A percentile compares a stretch with the other conserved stretches of the same genome.
Evolutionary conservation across 352 stramenopile species (phyloP).

Genomic region (Hyaloperonospora brassicae): DNA sequence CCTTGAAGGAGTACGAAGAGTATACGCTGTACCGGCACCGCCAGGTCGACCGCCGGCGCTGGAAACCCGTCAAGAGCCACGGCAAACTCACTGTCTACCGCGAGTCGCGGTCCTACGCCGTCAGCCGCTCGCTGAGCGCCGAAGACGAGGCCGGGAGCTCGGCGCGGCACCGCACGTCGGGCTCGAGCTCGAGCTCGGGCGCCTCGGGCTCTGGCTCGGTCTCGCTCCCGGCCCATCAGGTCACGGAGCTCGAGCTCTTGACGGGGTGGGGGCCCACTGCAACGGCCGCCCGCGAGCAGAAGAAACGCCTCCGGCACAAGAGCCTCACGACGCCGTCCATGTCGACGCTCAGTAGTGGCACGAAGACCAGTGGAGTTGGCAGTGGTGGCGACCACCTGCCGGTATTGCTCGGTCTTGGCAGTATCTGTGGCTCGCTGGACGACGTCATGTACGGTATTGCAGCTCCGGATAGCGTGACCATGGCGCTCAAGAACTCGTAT

Average conservation of each 20-base stretch:
- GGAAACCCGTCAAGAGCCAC: conserved; percentile 28
- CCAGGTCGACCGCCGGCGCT: conserved; percentile 28
- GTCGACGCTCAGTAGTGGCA: too few species aligned
- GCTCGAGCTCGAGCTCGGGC: conserved; percentile 17
- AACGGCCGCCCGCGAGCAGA: conserved; percentile 23
- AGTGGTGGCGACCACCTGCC: conserved; percentile 13
- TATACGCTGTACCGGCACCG: conserved; percentile 25
- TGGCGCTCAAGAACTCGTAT: conserved; percentile 46
- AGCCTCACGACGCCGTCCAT: not conserved
- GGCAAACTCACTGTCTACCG: conserved; percentile 29
- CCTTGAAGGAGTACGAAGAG: conserved; percentile 31
- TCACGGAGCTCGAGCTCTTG: conserved; percentile 27
- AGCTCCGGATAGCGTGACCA: conserved; percentile 42
- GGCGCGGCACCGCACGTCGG: conserved; percentile 5
- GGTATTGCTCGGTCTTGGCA: conserved; percentile 36
- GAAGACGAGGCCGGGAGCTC: conserved; percentile 17
- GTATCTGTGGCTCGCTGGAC: conserved; percentile 35
- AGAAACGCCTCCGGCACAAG: conserved; percentile 19
- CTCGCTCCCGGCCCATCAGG: conserved; percentile 18
- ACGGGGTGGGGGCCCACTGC: conserved; percentile 28
- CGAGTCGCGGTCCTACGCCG: conserved; percentile 22
- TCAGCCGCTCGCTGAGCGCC: conserved; percentile 13
- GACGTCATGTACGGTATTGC: conserved; percentile 57
- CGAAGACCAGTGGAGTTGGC: too few species aligned
- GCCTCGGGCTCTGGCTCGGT: conserved; percentile 15